Evolutionary conservation across 2,329 filamentous ascomycete genomes (phyloP).

Genomic region (Apiospora koreana): DNA sequence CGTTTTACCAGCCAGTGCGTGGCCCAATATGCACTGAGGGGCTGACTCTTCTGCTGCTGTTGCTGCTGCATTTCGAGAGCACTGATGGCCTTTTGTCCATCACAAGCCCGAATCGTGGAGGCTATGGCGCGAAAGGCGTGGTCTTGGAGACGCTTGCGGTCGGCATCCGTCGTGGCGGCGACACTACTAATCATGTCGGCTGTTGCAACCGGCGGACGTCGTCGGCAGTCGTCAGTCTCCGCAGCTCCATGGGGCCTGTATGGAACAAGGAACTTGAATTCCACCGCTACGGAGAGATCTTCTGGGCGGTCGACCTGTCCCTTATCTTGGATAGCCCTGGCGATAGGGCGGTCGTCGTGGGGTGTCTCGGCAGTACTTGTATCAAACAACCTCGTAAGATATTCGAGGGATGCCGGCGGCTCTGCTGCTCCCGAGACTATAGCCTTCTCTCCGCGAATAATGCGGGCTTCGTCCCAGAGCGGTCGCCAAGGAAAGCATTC

Average conservation of each 20-base stretch:
- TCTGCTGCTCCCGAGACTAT: not conserved
- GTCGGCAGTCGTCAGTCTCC: not conserved
- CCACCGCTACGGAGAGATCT: constrained; percentile 13
- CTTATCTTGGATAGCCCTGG: not conserved
- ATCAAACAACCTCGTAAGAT: not conserved
- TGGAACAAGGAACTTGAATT: constrained; percentile 15
- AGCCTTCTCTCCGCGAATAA: not conserved
- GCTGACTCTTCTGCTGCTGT: constrained; percentile 3
- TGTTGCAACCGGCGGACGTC: not conserved
- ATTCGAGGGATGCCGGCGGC: not conserved
- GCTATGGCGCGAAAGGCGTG: constrained; percentile 62
- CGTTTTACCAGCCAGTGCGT: constrained; percentile 42
- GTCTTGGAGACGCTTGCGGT: constrained; percentile 78
- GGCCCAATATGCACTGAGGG: constrained; percentile 36
- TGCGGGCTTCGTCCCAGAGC: not conserved
- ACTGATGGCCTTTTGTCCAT: constrained; percentile 29
- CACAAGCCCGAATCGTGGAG: constrained; percentile 21
- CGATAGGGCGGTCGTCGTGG: not conserved
- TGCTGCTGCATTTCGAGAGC: constrained; percentile 24
- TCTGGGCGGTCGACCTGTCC: not conserved
- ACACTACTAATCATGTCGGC: not conserved
- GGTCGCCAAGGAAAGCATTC: not conserved
- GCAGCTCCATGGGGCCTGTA: constrained; percentile 2
- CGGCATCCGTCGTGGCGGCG: constrained; percentile 56
- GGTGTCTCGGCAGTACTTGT: not conserved